Conservation (phyloP, 768 basidiomycete genomes). For the Neoboletus magnificus region DNA sequence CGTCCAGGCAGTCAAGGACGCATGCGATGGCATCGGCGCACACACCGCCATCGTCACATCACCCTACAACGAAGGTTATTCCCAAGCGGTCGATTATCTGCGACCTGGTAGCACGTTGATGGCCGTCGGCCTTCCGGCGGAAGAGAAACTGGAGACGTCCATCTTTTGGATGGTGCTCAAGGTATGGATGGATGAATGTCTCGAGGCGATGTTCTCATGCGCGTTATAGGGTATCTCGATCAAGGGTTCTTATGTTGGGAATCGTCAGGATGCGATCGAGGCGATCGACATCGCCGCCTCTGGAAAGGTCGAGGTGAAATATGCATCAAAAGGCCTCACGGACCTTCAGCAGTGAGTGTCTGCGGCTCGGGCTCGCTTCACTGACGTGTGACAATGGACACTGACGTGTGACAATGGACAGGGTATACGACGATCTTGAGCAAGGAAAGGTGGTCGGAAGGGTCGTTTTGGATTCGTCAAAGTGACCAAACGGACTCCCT, state of each 20-base stretch:
- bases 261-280: conserved; percentile 81
- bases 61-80: conserved; percentile 40
- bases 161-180: conserved; percentile 74
- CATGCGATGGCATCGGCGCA: conserved; percentile 66
- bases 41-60: conserved; percentile 67
- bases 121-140: conserved; percentile 71
- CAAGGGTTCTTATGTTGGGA: conserved; percentile 50
- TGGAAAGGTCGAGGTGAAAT: conserved; percentile 67
- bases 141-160: conserved; percentile 54
- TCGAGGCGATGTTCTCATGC: neutral
- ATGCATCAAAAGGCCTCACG: conserved; percentile 41
- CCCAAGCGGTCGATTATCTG: conserved; percentile 71
- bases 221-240: conserved; percentile 22
- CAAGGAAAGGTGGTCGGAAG: conserved; percentile 43
- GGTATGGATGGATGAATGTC: conserved; percentile 21
- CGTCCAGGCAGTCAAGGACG: conserved; percentile 58
- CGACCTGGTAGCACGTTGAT: conserved; percentile 70
- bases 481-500: too few relatives aligned
- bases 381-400: neutral
- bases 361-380: neutral
- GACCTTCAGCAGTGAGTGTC: conserved; percentile 51
- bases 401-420: conserved; percentile 1
- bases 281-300: conserved; percentile 71
- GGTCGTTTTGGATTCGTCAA: conserved; percentile 36
- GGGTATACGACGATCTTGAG: conserved; percentile 40